Evolutionary conservation across 2,329 filamentous ascomycete species (phyloP).

Genomic region (Aspergillus carbonarius): DNA sequence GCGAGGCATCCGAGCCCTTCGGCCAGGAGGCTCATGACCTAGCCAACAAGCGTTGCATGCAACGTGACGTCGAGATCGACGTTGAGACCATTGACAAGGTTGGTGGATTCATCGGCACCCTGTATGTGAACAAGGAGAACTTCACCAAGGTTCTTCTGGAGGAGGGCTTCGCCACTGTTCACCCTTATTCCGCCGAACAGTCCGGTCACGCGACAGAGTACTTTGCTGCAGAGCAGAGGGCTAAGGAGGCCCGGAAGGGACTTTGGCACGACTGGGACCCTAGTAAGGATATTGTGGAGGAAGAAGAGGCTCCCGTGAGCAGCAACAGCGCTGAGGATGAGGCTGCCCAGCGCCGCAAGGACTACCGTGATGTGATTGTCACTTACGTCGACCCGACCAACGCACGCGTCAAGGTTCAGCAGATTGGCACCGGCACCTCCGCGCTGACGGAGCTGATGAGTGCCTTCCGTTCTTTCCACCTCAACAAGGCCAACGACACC

Average conservation of each 20-base stretch:
- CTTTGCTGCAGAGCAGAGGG: slow-evolving; percentile 79
- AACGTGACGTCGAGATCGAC: slow-evolving; percentile 94
- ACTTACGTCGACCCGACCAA: slow-evolving; percentile 79
- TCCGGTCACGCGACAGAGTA: slow-evolving; percentile 85
- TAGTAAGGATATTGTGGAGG: slow-evolving; percentile 70
- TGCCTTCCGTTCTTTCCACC: slow-evolving; percentile 86
- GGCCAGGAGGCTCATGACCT: slow-evolving; percentile 93
- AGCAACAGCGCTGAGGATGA: slow-evolving; percentile 54
- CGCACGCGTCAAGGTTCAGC: slow-evolving; percentile 84
- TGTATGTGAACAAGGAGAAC: slow-evolving; percentile 93
- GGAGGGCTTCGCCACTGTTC: slow-evolving; percentile 88
- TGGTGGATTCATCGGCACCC: slow-evolving; percentile 91
- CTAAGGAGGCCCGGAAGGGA: slow-evolving; percentile 84
- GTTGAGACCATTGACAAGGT: slow-evolving; percentile 94
- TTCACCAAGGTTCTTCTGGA: slow-evolving; percentile 92
- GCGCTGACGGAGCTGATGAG: slow-evolving; percentile 85
- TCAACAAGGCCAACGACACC: slow-evolving; percentile 76
- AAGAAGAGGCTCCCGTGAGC: slow-evolving; percentile 49
- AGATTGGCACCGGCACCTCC: slow-evolving; percentile 81
- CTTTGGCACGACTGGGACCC: slow-evolving; percentile 96
- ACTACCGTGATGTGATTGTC: slow-evolving; percentile 92
- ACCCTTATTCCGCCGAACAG: slow-evolving; percentile 94
- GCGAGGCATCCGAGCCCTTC: slow-evolving; percentile 85
- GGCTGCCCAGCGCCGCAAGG: slow-evolving; percentile 66
- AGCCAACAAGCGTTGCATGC: slow-evolving; percentile 81